Percentiles rank a stretch among this genome's conserved stretches.
Evolutionary conservation across 2,329 filamentous ascomycete genomes (phyloP).

Genomic region (Verticillium alfalfae): DNA sequence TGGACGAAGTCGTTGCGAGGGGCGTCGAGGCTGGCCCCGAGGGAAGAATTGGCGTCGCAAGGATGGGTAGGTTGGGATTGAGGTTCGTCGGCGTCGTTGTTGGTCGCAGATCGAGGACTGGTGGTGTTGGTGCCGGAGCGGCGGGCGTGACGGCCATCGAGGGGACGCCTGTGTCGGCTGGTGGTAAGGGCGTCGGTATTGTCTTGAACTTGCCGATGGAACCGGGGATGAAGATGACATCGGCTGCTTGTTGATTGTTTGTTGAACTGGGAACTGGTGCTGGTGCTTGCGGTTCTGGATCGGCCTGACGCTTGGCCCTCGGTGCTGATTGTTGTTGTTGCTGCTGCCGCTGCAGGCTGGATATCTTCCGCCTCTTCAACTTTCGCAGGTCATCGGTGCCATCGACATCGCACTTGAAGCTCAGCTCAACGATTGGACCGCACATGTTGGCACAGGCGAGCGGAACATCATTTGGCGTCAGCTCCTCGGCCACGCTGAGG

Average conservation of each 20-base stretch:
- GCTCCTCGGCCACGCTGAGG: slow-evolving; percentile 20
- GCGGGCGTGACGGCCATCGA: not conserved
- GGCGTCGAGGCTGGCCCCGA: not conserved
- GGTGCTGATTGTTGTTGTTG: not conserved
- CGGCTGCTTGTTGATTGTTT: not conserved
- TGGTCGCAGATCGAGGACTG: slow-evolving; percentile 1
- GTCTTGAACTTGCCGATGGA: slow-evolving; percentile 3
- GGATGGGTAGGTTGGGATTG: not conserved
- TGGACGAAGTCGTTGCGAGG: not conserved
- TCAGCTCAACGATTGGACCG: slow-evolving; percentile 36
- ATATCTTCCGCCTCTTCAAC: slow-evolving; percentile 18
- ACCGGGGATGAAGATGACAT: not conserved
- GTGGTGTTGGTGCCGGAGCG: not conserved
- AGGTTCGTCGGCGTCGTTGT: not conserved
- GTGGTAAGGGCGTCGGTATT: not conserved
- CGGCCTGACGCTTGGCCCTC: not conserved
- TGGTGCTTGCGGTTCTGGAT: not conserved
- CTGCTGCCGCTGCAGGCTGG: not conserved
- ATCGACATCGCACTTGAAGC: slow-evolving; percentile 24
- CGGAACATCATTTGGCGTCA: slow-evolving; percentile 29
- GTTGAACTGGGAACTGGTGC: not conserved
- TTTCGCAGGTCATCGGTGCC: slow-evolving; percentile 13
- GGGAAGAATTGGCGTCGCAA: not conserved
- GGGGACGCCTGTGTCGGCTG: not conserved
- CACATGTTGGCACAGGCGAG: slow-evolving; percentile 33